Percentiles rank a stretch among this genome's conserved stretches.
phyloP scores from a whole-genome alignment of 805 yeast species.

The Ogataea paraovalis region DNA sequence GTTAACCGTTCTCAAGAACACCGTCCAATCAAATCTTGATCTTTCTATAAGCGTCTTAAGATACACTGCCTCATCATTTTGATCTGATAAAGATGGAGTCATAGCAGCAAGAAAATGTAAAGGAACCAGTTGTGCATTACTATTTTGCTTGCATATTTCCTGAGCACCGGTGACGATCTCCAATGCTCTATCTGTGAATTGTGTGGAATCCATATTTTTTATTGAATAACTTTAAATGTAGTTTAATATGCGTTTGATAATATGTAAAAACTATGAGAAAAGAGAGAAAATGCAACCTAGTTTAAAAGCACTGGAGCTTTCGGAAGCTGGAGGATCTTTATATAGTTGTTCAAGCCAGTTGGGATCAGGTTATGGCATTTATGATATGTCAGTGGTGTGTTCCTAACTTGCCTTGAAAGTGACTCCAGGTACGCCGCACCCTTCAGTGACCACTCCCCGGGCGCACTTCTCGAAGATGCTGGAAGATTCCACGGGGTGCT shows the following conservation, averaged over 20 bases:
- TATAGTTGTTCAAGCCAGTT: neutral
- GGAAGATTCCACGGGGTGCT: neutral
- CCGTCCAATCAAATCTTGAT: slow-evolving; percentile 83
- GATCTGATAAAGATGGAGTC: slow-evolving; percentile 54
- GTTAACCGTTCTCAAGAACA: slow-evolving; percentile 76
- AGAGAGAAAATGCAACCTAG: neutral
- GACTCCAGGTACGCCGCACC: neutral
- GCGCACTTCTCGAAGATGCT: neutral
- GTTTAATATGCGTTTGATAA: neutral
- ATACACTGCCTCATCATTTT: slow-evolving; percentile 55
- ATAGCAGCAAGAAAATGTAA: slow-evolving; percentile 89
- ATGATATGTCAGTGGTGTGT: neutral
- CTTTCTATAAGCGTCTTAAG: slow-evolving; percentile 79
- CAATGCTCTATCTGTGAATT: slow-evolving; percentile 92
- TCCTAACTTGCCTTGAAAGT: neutral
- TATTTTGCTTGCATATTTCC: slow-evolving; percentile 77
- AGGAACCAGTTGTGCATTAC: slow-evolving; percentile 82
- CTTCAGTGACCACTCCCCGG: neutral
- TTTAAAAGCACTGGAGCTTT: neutral
- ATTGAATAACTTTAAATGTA: neutral
- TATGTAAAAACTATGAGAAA: neutral
- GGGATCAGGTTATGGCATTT: neutral
- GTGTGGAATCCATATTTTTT: slow-evolving; percentile 55
- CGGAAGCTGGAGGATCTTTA: neutral
- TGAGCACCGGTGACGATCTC: slow-evolving; percentile 75